Percentiles rank a stretch among this genome's conserved stretches.
These are phyloP conservation scores for Xylariales sp. DNA, from an alignment of 2,329 filamentous ascomycete species.

Conservation along the genomic window DNA sequence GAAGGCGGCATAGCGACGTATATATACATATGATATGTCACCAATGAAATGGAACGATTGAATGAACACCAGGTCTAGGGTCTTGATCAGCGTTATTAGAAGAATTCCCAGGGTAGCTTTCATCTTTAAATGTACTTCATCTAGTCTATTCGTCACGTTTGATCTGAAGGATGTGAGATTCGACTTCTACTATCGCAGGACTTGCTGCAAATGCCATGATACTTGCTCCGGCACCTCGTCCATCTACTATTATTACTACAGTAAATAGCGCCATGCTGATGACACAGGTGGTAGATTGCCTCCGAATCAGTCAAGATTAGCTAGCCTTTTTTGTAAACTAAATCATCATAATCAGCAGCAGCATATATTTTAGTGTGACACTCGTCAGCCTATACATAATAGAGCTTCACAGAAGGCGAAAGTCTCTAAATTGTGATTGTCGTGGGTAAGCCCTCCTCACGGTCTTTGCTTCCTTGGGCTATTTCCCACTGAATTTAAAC, in stretches of 20 bases:
- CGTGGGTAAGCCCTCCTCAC: slow-evolving; percentile 61
- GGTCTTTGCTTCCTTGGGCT: slow-evolving; percentile 49
- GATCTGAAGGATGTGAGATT: background rate
- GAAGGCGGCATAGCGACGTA: background rate
- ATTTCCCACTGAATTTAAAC: slow-evolving; percentile 37
- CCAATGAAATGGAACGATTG: too few relatives aligned
- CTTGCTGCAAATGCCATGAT: background rate
- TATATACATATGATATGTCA: background rate
- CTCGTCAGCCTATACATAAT: slow-evolving; percentile 68
- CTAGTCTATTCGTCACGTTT: too few relatives aligned
- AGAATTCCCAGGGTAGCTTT: too few relatives aligned
- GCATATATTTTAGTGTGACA: slow-evolving; percentile 63
- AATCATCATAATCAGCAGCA: slow-evolving; percentile 64
- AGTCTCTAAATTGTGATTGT: slow-evolving; percentile 58
- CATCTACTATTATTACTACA: background rate
- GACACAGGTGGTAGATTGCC: too few relatives aligned
- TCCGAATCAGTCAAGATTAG: slow-evolving; percentile 44
- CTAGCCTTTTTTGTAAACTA: slow-evolving; percentile 63
- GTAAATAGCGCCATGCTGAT: background rate
- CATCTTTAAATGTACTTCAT: too few relatives aligned
- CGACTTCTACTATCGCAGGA: background rate
- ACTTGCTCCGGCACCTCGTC: background rate
- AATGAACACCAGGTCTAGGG: too few relatives aligned
- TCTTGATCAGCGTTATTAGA: too few relatives aligned
- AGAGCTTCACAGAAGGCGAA: slow-evolving; percentile 61